Conservation (phyloP, 495 filamentous ascomycete genomes). For the Schizothecium vesticola region DNA sequence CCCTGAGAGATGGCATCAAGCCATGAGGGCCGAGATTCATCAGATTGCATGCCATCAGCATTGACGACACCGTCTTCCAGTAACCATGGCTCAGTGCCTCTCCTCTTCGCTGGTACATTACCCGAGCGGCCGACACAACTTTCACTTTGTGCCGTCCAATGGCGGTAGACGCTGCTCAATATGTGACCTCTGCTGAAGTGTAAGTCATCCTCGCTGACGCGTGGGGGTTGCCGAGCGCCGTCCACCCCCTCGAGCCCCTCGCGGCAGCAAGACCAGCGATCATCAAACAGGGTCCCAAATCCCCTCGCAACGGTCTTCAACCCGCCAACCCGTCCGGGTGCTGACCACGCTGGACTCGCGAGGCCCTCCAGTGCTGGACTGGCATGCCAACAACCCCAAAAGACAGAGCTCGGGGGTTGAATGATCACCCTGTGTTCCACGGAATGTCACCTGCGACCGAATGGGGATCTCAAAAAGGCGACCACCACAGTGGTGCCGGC, state of each 20-base stretch:
- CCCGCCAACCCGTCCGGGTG: background rate
- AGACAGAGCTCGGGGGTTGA: too few relatives aligned
- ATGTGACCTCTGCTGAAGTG: background rate
- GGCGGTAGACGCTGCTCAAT: background rate
- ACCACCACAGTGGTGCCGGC: background rate
- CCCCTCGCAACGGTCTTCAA: background rate
- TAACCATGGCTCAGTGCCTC: background rate
- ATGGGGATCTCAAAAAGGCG: too few relatives aligned
- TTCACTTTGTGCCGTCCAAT: background rate
- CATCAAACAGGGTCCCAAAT: background rate
- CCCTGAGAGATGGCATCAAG: background rate
- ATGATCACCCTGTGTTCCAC: background rate
- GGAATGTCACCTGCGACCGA: too few relatives aligned
- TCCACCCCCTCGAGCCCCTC: background rate
- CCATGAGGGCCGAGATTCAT: background rate
- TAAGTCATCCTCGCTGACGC: background rate
- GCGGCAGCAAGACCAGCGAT: background rate
- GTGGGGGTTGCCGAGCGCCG: background rate
- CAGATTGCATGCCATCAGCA: background rate
- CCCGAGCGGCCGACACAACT: background rate
- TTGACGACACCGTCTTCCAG: background rate
- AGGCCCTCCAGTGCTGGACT: too few relatives aligned
- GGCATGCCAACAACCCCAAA: too few relatives aligned
- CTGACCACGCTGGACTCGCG: too few relatives aligned
- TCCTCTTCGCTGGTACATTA: slow-evolving; percentile 3